These are phyloP conservation scores for Pythium brassicae DNA, from an alignment of 352 stramenopile genomes.

Conservation along the genomic window DNA sequence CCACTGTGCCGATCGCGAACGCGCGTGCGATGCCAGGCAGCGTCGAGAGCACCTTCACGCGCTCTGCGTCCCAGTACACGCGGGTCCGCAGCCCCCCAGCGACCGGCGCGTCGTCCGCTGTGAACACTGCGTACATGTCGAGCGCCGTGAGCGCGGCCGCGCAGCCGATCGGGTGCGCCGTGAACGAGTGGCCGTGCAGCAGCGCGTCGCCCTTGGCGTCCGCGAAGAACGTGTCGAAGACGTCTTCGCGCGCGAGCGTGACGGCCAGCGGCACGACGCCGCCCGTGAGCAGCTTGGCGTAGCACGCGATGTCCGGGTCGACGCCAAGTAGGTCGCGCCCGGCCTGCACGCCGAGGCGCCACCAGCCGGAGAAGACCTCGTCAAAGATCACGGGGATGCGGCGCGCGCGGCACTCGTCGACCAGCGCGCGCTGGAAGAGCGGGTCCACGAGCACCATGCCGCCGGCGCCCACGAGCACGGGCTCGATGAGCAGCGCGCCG, in stretches of 20 bases:
- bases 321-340: constrained; percentile 79
- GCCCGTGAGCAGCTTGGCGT: constrained; percentile 90
- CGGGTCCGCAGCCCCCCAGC: constrained; percentile 5
- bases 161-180: constrained; percentile 87
- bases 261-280: constrained; percentile 84
- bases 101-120: constrained; percentile 10
- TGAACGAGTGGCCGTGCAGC: constrained; percentile 92
- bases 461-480: constrained; percentile 85
- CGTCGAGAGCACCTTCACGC: constrained; percentile 45
- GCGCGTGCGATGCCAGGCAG: constrained; percentile 48
- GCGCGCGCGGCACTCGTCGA: constrained; percentile 65
- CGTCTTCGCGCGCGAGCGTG: constrained; percentile 83
- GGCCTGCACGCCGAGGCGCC: constrained; percentile 85
- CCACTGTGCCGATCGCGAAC: constrained; percentile 77
- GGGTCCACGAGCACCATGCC: constrained; percentile 91
- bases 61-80: constrained; percentile 55
- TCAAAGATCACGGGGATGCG: constrained; percentile 91
- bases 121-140: constrained; percentile 82
- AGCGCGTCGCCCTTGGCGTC: constrained; percentile 84
- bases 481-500: constrained; percentile 84
- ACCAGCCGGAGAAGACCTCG: constrained; percentile 90
- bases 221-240: constrained; percentile 89
- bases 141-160: constrained; percentile 84
- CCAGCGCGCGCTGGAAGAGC: constrained; percentile 88
- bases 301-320: constrained; percentile 88